Base-by-base conservation (phyloP, 306 rosid species). In the Fagus sylvatica region DNA sequence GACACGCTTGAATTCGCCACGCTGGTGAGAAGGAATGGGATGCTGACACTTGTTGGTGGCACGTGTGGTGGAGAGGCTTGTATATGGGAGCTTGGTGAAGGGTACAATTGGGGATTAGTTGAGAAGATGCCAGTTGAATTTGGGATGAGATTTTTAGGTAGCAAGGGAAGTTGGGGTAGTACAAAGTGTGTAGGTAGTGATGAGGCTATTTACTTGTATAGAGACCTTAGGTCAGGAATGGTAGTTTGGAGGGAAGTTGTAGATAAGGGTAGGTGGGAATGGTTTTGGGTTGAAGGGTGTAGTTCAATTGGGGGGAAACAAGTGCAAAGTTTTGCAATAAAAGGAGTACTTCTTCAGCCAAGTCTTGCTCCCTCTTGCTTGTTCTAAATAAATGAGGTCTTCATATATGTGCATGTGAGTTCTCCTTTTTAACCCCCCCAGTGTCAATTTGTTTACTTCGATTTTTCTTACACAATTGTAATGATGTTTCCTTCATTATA, bases 231-330 rank as follows among this genome's bases (percentile, higher is more conserved):
- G 42, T 73, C 62, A 51, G 96, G 97, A 71, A 88, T 91, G 96
- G 83, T 89, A 16, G 74, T 84, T 74, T 86, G 94, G 79, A 86
- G 76, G 77, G 73, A 54, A 32, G 68, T 53, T 46, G 62, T 71
- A 7, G 85, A 71, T 19, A 37, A 71, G 46, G 64, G 82, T 11
- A 68, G 37, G 13, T 82, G 91, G 94, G 90, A 79, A 19, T 94
- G 98, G 94, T 9, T 59, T 87, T 88, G 98, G 97, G 74, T 86
- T 73, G 89, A 89, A 43, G 94, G 93, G 48, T 89, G 89, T 75
- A 41, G 57, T 39, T 66, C 69, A 19, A 19, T 87, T 1, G 76
- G 86, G 46, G 89, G 89, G 2, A 80, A 87, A 76, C 79, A 48
- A 53, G 85, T 91, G 56, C 83, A 12, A 8, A 87, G 80, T 37